Evolutionary conservation across 1,284 basidiomycete genomes (phyloP).

Genomic region (Agaricales sp.): DNA sequence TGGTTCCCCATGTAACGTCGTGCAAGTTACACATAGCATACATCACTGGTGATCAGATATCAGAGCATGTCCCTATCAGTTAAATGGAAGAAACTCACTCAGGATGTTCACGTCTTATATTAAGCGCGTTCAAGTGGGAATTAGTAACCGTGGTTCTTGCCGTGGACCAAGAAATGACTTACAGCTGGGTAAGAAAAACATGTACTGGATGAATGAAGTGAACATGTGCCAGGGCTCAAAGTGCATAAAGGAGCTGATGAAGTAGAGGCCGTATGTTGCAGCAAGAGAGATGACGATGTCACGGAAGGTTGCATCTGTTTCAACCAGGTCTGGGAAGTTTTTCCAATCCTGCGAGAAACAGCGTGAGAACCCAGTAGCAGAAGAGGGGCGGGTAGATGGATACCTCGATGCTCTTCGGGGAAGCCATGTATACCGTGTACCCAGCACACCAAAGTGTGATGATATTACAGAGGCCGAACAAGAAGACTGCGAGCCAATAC

Average conservation of each 20-base stretch:
- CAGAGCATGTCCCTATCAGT: conserved; percentile 4
- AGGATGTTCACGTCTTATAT: conserved; percentile 76
- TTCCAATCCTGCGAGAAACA: conserved; percentile 29
- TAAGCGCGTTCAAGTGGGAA: conserved; percentile 10
- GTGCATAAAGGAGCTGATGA: conserved; percentile 79
- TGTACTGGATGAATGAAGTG: conserved; percentile 78
- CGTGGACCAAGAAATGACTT: conserved; percentile 19
- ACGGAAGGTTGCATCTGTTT: conserved; percentile 61
- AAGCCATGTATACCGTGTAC: conserved; percentile 78
- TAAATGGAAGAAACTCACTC: conserved; percentile 29
- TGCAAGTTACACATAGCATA: conserved; percentile 87
- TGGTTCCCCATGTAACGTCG: conserved; percentile 88
- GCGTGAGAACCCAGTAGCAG: neutral
- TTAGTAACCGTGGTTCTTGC: neutral
- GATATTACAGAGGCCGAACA: conserved; percentile 67
- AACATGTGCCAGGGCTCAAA: conserved; percentile 93
- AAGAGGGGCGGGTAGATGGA: conserved; percentile 19
- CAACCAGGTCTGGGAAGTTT: conserved; percentile 48
- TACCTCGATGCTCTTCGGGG: conserved; percentile 61
- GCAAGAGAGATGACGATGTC: conserved; percentile 73
- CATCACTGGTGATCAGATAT: conserved; percentile 44
- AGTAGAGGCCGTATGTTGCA: conserved; percentile 86
- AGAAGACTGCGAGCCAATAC: conserved; percentile 42
- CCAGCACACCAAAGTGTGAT: conserved; percentile 84
- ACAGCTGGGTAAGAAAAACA: conserved; percentile 73